phyloP scores from a whole-genome alignment of 495 filamentous ascomycete species.

The Penicillium lagena region DNA sequence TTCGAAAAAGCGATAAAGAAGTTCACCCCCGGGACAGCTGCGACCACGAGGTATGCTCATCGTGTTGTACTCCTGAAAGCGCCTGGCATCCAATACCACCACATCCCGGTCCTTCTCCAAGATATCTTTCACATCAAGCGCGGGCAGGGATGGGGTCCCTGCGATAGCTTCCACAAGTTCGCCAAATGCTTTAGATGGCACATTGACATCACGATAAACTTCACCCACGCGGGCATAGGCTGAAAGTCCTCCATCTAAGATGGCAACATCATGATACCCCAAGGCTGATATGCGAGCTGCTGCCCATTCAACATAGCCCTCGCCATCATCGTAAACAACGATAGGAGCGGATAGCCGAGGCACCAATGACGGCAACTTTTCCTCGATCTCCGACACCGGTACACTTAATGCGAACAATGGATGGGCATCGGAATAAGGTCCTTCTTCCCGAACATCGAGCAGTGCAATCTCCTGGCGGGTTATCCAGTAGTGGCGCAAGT shows the following conservation, averaged over 20 bases:
- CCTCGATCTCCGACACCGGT: constrained; percentile 17
- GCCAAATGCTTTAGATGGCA: constrained; percentile 23
- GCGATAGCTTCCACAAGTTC: constrained; percentile 22
- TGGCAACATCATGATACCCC: constrained; percentile 12
- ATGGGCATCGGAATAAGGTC: constrained; percentile 14
- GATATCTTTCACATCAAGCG: constrained; percentile 11
- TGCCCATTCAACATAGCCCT: constrained; percentile 12
- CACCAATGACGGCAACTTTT: constrained; percentile 10
- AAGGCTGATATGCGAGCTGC: constrained; percentile 6
- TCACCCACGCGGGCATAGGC: constrained; percentile 13
- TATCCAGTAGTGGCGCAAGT: constrained; percentile 12
- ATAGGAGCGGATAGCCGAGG: constrained; percentile 9
- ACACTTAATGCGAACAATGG: constrained; percentile 17
- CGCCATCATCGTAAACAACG: constrained; percentile 17
- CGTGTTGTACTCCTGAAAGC: constrained; percentile 17
- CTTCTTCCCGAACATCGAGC: constrained; percentile 21
- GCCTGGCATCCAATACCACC: constrained; percentile 16
- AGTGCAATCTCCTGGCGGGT: constrained; percentile 13
- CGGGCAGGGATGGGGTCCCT: constrained; percentile 19
- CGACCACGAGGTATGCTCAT: constrained; percentile 22
- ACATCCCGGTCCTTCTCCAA: constrained; percentile 10
- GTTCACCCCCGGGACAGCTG: constrained; percentile 20
- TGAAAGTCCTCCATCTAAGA: constrained; percentile 16
- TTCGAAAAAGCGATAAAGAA: constrained; percentile 19
- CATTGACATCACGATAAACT: constrained; percentile 22